Evolutionary conservation across 495 filamentous ascomycete species (phyloP), one percentile per base, ranked within the genome.

Genomic region (Trichocladium uniseriatum): DNA sequence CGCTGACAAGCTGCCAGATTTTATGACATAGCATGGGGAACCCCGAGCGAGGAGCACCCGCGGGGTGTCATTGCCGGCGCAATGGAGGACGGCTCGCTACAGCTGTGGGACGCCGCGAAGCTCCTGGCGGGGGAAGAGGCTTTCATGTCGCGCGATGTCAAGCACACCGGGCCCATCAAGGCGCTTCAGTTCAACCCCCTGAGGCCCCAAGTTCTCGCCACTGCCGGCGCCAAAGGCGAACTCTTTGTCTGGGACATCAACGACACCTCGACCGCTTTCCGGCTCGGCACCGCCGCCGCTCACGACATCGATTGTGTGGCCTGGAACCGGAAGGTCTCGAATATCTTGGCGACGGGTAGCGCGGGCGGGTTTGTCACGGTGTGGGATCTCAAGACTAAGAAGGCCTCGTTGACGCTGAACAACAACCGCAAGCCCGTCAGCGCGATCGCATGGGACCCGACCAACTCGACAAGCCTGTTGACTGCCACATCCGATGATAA

Each of bases 361-460:
- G 89, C 80, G 55, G 92, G 89, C 16, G 92, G 92, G 10, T 95
- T 95, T 59, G 89, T 97, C 22, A 96, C 92, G 10, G 90, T 99
- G 3, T 99, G 92, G 92, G 92, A 99, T 73, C 79, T 97, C 37
- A 95, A 94, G 73, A 85, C 83, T 0, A 96, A 94, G 77, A 95
- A 91, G 69, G 89, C 95, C 56, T 95, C 87, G 45, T 71, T 99
- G 64, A 95, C 90, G 2, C 70, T 99, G 48, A 97, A 95, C 70
- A 96, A 95, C 66, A 88, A 89, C 54, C 78, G 92, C 44, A 97
- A 95, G 68, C 77, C 91, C 46, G 89, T 97, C 57, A 95, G 90
- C 63, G 82, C 92, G 44, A 89, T 99, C 48, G 88, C 89, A 16
- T 99, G 92, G 92, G 90, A 99, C 59, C 92, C 92, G 1, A 87